Conservation (phyloP, 495 filamentous ascomycete genomes). For the Xylaria bambusicola region DNA sequence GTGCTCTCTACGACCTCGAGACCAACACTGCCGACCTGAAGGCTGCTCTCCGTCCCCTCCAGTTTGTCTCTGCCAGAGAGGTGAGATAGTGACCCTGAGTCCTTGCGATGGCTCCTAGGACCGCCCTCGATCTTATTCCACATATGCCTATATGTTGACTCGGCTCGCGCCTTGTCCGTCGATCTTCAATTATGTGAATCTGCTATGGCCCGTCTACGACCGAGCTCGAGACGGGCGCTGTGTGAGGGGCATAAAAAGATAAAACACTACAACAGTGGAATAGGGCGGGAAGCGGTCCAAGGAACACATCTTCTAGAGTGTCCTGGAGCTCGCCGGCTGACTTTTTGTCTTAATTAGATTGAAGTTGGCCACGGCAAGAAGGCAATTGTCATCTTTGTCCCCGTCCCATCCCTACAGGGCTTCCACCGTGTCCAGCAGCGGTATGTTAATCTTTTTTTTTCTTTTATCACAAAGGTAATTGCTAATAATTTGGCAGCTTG, state of each 20-base stretch:
- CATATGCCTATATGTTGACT: slow-evolving; percentile 23
- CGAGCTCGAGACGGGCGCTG: slow-evolving; percentile 15
- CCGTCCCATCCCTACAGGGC: slow-evolving; percentile 89
- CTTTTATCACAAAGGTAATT: background rate
- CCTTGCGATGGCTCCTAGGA: slow-evolving; percentile 24
- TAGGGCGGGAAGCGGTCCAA: slow-evolving; percentile 73
- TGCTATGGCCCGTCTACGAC: slow-evolving; percentile 22
- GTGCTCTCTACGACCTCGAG: slow-evolving; percentile 96
- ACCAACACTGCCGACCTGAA: slow-evolving; percentile 96
- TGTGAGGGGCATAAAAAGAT: slow-evolving; percentile 32
- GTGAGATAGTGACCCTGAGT: slow-evolving; percentile 63
- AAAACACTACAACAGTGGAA: slow-evolving; percentile 50
- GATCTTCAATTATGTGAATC: slow-evolving; percentile 17
- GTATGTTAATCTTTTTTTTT: slow-evolving; percentile 54
- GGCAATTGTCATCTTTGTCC: slow-evolving; percentile 99
- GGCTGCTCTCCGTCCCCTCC: slow-evolving; percentile 86
- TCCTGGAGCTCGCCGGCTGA: slow-evolving; percentile 67
- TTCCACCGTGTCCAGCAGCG: slow-evolving; percentile 99
- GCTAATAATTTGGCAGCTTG: slow-evolving; percentile 62
- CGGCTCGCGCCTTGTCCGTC: slow-evolving; percentile 23
- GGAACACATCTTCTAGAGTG: slow-evolving; percentile 39
- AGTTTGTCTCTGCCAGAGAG: slow-evolving; percentile 97
- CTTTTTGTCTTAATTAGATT: slow-evolving; percentile 75
- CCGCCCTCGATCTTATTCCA: slow-evolving; percentile 46
- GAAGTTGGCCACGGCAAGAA: slow-evolving; percentile 99